Evolutionary conservation across 441 rosid genomes (phyloP).

Genomic region (Raphanus hybrid): DNA sequence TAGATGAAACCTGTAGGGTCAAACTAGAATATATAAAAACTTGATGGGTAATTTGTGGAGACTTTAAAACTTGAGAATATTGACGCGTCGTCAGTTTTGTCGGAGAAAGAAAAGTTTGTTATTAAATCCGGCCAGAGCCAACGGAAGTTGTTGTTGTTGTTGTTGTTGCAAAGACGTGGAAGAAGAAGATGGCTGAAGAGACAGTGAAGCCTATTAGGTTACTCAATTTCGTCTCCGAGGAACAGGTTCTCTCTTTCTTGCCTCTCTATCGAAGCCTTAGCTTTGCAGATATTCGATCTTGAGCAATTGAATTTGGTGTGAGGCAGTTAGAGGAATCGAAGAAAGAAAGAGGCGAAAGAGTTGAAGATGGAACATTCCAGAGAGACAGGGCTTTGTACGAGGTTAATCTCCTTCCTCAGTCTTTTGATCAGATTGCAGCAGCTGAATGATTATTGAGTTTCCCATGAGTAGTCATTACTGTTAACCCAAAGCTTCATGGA

Average conservation of each 20-base stretch:
- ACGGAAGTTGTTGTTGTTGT: background rate
- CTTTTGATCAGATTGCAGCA: constrained; percentile 7
- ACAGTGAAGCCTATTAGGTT: constrained; percentile 53
- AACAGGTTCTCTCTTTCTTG: constrained; percentile 54
- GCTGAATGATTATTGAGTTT: constrained; percentile 6
- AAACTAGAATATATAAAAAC: background rate
- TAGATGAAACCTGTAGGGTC: constrained; percentile 19
- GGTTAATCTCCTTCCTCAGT: constrained; percentile 46
- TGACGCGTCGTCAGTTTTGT: constrained; percentile 4
- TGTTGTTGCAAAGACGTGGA: constrained; percentile 13
- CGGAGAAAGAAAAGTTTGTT: constrained; percentile 9
- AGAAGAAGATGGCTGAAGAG: constrained; percentile 69
- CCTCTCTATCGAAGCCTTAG: constrained; percentile 40
- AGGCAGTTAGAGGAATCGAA: constrained; percentile 81
- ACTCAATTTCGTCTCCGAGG: constrained; percentile 88
- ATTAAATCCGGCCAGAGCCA: constrained; percentile 6
- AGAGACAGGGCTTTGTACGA: constrained; percentile 90
- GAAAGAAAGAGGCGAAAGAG: constrained; percentile 85
- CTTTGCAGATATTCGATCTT: constrained; percentile 2
- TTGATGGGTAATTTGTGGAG: background rate
- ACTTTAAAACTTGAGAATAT: background rate
- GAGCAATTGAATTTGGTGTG: constrained; percentile 23
- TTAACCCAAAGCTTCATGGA: background rate
- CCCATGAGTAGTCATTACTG: background rate
- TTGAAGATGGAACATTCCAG: constrained; percentile 96